Evolutionary conservation across 2,329 filamentous ascomycete genomes (phyloP).

Genomic region (Neopestalotiopsis sp.): DNA sequence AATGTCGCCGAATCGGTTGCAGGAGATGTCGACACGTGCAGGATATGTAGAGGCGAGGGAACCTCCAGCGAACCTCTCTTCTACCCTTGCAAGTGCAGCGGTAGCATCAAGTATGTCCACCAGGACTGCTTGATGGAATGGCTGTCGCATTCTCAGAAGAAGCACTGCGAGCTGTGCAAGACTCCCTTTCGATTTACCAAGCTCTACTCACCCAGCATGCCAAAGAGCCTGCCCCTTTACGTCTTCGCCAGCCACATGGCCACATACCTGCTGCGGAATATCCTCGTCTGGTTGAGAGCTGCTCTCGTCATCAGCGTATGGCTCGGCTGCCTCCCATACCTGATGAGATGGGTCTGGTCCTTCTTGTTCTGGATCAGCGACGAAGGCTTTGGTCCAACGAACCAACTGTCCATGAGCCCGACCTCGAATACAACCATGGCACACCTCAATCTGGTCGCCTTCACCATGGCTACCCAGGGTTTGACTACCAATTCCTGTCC

Average conservation of each 20-base stretch:
- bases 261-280: slow-evolving; percentile 72
- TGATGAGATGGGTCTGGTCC: slow-evolving; percentile 91
- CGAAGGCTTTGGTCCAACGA: slow-evolving; percentile 59
- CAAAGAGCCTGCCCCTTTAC: slow-evolving; percentile 76
- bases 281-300: slow-evolving; percentile 80
- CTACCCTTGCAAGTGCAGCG: slow-evolving; percentile 98
- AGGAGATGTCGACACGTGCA: slow-evolving; percentile 80
- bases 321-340: slow-evolving; percentile 86
- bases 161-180: slow-evolving; percentile 99
- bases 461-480: slow-evolving; percentile 28
- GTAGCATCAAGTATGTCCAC: slow-evolving; percentile 98
- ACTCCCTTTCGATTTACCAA: slow-evolving; percentile 98
- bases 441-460: slow-evolving; percentile 29
- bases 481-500: slow-evolving; percentile 39
- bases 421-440: slow-evolving; percentile 29
- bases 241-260: slow-evolving; percentile 82
- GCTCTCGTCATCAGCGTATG: slow-evolving; percentile 84
- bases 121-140: slow-evolving; percentile 99
- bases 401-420: background rate
- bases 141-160: slow-evolving; percentile 98
- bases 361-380: slow-evolving; percentile 95
- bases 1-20: slow-evolving; percentile 30
- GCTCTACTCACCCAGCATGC: slow-evolving; percentile 95
- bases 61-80: slow-evolving; percentile 85
- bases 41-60: slow-evolving; percentile 93